Evolutionary conservation across 2,329 filamentous ascomycete genomes (phyloP), one percentile per base, ranked within the genome.

Genomic region (Phyllosticta citrichinensis): DNA sequence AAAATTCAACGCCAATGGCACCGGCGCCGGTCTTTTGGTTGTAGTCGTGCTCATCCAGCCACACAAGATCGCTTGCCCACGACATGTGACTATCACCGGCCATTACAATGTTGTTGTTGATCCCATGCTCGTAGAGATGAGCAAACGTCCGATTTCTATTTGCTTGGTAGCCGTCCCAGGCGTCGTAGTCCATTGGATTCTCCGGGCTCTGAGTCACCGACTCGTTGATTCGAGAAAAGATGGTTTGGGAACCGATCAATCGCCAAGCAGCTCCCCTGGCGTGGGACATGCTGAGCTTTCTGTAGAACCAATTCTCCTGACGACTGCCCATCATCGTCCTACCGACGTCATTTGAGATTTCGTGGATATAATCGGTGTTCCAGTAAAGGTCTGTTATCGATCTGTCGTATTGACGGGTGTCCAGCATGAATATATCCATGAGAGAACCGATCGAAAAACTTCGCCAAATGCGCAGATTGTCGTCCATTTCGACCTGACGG

Each of bases 51-150:
- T 73, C 73, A 55, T 70, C 76, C 2, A 77, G 67, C 77, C 77
- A 80, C 58, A 75, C 72, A 11, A 80, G 73, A 60, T 80, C 73
- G 24, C 66, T 68, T 24, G 74, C 73, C 76, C 87, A 89, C 56
- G 82, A 84, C 22, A 81, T 80, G 68, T 91, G 88, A 50, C 79
- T 82, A 69, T 91, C 87, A 12, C 88, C 88, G 0, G 87, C 80
- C 24, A 91, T 80, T 67, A 91, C 83, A 66, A 91, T 82, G 68
- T 86, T 90, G 76, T 91, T 90, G 60, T 76, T 77, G 65, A 91
- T 89, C 20, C 84, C 79, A 70, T 89, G 83, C 59, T 84, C 77
- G 66, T 86, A 87, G 9, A 91, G 74, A 60, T 84, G 82, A 66
- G 84, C 74, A 11, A 89, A 76, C 0, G 88, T 91, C 40, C 87